Percentiles rank a stretch among this genome's conserved stretches.
phyloP scores from a whole-genome alignment of 73 alveolate species.

The Paramecium bursaria region DNA sequence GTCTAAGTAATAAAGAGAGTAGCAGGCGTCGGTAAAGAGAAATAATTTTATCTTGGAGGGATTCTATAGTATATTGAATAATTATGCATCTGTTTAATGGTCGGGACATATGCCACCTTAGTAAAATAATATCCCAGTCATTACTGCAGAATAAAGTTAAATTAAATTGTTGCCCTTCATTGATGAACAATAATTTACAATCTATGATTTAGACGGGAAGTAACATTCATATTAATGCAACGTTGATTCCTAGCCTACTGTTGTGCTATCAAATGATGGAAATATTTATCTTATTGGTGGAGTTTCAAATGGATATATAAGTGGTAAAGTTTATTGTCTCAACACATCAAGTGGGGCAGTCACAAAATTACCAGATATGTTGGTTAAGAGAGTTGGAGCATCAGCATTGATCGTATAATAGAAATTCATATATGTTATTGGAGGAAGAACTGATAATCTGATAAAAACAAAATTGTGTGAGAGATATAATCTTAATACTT shows the following conservation, averaged over 20 bases:
- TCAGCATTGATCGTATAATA: background rate
- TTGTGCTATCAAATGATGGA: background rate
- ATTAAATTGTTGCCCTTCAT: background rate
- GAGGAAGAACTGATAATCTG: constrained; percentile 24
- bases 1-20: background rate
- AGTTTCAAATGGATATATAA: constrained; percentile 38
- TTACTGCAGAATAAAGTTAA: background rate
- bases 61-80: constrained; percentile 20
- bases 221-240: background rate
- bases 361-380: constrained; percentile 10
- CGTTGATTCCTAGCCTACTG: constrained; percentile 13
- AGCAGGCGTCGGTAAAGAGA: constrained; percentile 5
- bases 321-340: constrained; percentile 15
- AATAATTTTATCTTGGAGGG: constrained; percentile 46
- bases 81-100: constrained; percentile 58
- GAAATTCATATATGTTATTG: constrained; percentile 44
- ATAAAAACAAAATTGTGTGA: constrained; percentile 53
- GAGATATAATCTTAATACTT: constrained; percentile 24
- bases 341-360: background rate
- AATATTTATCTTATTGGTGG: constrained; percentile 33
- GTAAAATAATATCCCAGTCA: background rate
- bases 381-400: constrained; percentile 49
- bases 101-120: constrained; percentile 22
- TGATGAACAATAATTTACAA: constrained; percentile 41
- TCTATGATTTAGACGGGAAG: background rate